phyloP scores from a whole-genome alignment of 768 basidiomycete species.

The Russula virescens region DNA sequence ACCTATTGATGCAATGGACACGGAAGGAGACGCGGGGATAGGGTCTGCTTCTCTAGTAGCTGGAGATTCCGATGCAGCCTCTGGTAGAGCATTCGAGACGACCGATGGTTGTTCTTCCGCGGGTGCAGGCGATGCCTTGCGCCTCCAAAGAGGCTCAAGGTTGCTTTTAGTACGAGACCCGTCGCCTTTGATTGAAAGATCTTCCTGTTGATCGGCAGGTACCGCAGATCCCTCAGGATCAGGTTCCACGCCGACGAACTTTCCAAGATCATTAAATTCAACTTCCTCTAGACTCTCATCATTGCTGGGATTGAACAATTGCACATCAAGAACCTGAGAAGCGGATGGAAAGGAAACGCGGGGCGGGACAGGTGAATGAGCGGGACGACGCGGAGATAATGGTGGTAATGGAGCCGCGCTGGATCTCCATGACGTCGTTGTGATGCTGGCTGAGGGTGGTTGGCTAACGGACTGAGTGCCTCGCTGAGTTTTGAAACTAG shows the following conservation, averaged over 20 bases:
- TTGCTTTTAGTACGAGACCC: conserved; percentile 31
- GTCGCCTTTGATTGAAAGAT: conserved; percentile 35
- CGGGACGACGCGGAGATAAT: conserved; percentile 27
- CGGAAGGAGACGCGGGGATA: conserved; percentile 5
- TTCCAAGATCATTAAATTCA: conserved; percentile 72
- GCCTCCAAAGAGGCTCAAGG: conserved; percentile 41
- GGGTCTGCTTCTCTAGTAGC: conserved; percentile 3
- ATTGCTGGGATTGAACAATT: conserved; percentile 37
- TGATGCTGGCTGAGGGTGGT: conserved; percentile 20
- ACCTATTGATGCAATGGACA: conserved; percentile 1
- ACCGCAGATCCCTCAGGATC: conserved; percentile 19
- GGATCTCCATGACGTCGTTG: conserved; percentile 63
- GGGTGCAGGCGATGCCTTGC: conserved; percentile 25
- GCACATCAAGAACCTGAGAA: conserved; percentile 33
- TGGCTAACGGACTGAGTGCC: conserved; percentile 13
- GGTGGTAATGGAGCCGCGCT: conserved; percentile 37
- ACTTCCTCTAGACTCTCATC: conserved; percentile 72
- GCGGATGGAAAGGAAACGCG: conserved; percentile 29
- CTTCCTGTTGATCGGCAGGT: conserved; percentile 14
- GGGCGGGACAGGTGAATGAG: conserved; percentile 32
- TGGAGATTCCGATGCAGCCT: conserved; percentile 3
- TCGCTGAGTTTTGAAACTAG: conserved; percentile 23
- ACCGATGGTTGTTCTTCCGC: conserved; percentile 15
- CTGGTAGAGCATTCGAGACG: not conserved
- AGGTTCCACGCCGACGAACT: conserved; percentile 48